Evolutionary conservation across 2,329 filamentous ascomycete species (phyloP), one percentile per base, ranked within the genome.

Genomic region (Colletotrichum plurivorum): DNA sequence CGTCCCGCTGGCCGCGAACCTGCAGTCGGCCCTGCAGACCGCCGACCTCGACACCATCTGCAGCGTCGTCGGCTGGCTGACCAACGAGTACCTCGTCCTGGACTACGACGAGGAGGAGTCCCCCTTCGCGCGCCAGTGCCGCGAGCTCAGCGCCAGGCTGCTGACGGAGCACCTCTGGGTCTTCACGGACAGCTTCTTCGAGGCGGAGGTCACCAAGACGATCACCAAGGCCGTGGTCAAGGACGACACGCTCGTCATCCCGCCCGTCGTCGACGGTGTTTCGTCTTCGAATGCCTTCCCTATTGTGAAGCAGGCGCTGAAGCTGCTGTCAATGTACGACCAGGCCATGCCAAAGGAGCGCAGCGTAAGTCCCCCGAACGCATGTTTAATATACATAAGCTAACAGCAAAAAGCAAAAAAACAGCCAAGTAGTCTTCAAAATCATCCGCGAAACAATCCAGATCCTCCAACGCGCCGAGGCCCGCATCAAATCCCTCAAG

Each of bases 371-470:
- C n/a, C n/a, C n/a, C n/a, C n/a, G n/a, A n/a, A n/a, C n/a, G n/a
- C n/a, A n/a, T n/a, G n/a, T n/a, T n/a, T n/a, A n/a, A n/a, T n/a
- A n/a, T n/a, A n/a, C n/a, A n/a, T n/a, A n/a, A 2, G 15, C 45
- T 72, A 27, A 72, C 54, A 27, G 1, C 6, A 7, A 18, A 4
- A 46, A 87, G 82, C 80, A 84, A 78, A 79, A 84, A 71, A 87
- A 87, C 64, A 89, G 85, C 58, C 82, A 85, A 0, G 85, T 89
- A 1, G 82, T 90, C 5, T 90, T 87, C 77, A 87, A 84, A 62
- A 96, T 98, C 72, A 94, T 99, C 27, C 93, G 95, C 75, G 94
- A 97, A 79, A 96, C 95, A 2, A 98, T 95, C 0, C 83, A 92
- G 59, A 94, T 95, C 4, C 88, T 99, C 18, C 89, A 94, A 71